Base-by-base conservation (phyloP, 129 eudicot species). In the Flaveria trinervia region DNA sequence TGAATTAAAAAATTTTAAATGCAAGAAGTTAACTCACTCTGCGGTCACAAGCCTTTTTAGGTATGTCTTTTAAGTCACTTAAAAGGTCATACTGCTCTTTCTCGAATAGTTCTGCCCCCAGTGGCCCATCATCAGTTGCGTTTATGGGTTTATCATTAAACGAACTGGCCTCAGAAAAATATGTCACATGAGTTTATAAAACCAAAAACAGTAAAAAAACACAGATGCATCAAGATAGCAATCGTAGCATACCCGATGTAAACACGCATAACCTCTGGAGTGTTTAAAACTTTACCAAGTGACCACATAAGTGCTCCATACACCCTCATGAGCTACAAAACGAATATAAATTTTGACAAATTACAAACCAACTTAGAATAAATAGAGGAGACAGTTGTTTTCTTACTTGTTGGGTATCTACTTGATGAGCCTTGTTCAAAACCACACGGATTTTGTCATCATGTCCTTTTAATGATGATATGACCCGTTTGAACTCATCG, bases 221-320 rank as follows among this genome's bases (percentile, higher is more conserved):
- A 54, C 77, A 72, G 20, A 65, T 3, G 46, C 39, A 7, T 5
- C 22, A 5, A 4, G 33, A 67, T 13, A 15, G 11, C 69, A 54
- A 56, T 70, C 62, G 54, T 46, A 76, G 52, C 81, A 44, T 87
- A 94, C 98, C 98, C 97, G 70, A 94, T 89, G 81, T 94, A 94
- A 71, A 93, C 98, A 70, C 97, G 97, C 76, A 75, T 83, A 79
- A 93, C 98, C 82, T 93, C 97, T 17, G 98, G 97, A 72, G 97
- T 93, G 48, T 91, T 89, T 15, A 93, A 74, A 68, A 93, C 98
- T 86, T 93, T 93, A 76, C 98, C 97, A 65, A 93, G 96, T 28
- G 98, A 93, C 98, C 98, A 93, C 98, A 93, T 91, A 76, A 93
- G 70, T 66, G 97, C 97, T 73, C 97, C 98, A 81, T 93, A 93